Evolutionary conservation across 2,329 filamentous ascomycete species (phyloP).

Genomic region (Neonectria hederae): DNA sequence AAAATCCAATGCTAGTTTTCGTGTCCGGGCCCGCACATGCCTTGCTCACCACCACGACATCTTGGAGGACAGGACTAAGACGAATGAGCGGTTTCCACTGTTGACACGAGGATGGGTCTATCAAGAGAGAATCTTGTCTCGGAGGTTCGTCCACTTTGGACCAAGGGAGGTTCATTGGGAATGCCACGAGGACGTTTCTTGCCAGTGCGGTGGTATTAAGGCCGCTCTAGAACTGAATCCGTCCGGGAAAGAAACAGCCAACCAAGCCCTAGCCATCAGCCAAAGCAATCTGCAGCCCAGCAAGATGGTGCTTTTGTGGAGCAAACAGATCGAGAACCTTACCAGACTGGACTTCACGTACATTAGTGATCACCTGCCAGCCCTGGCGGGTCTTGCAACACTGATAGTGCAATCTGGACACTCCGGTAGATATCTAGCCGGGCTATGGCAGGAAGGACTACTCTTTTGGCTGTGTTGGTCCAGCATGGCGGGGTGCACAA

Average conservation of each 20-base stretch:
- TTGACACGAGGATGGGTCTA: conserved; percentile 18
- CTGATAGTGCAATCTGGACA: conserved; percentile 9
- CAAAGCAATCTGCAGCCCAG: background rate
- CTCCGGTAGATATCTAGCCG: conserved; percentile 3
- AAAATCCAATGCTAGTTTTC: background rate
- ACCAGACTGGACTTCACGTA: conserved; percentile 7
- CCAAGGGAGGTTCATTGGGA: conserved; percentile 13
- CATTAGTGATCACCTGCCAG: conserved; percentile 6
- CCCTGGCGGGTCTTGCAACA: conserved; percentile 2
- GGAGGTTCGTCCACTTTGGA: conserved; percentile 13
- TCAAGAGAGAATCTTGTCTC: conserved; percentile 5
- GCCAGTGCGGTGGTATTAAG: conserved; percentile 15
- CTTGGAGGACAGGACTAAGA: conserved; percentile 4
- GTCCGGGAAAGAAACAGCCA: background rate
- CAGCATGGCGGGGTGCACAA: background rate
- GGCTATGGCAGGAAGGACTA: conserved; percentile 3
- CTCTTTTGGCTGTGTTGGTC: conserved; percentile 14
- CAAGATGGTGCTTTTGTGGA: conserved; percentile 7
- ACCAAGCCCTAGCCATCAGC: conserved; percentile 10
- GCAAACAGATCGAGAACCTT: conserved; percentile 4
- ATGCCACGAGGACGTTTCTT: conserved; percentile 7
- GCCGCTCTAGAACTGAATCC: conserved; percentile 12
- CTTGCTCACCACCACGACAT: conserved; percentile 7
- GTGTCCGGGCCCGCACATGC: background rate
- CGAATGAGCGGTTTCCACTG: conserved; percentile 3